Evolutionary conservation across 2,329 filamentous ascomycete genomes (phyloP), one percentile per base, ranked within the genome.

Genomic region (Coniosporium tulheliwenetii): DNA sequence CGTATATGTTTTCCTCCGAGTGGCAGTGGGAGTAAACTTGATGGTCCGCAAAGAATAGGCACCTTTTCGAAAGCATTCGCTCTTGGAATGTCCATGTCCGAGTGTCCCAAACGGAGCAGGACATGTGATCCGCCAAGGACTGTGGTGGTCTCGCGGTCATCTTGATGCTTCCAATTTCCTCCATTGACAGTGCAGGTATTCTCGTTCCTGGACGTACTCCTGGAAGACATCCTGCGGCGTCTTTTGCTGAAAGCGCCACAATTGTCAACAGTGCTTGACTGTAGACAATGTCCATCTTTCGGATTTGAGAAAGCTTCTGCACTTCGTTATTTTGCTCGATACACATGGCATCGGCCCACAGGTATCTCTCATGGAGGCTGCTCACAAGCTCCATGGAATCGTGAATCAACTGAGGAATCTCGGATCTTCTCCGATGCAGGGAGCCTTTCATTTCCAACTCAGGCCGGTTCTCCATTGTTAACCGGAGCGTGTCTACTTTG

Each of bases 301-400:
- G 26, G 29, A 49, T 42, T 12, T 39, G 29, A n/a, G 19, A 12
- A 9, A 14, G 29, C 37, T 42, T 45, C 19, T 47, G 16, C 1
- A 37, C 33, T 2, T 34, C 35, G 32, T 49, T 40, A 26, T 45
- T 43, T 34, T 49, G 45, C 19, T 40, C 39, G 13, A 49, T 45
- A 29, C 47, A 49, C 16, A 44, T 30, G 10, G 13, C 30, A 40
- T 49, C 47, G 19, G 45, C 44, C 47, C 47, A 49, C 8, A 49
- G 38, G 37, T 47, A 47, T 30, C 38, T 40, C 26, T 42, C 36
- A 1, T 47, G 41, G 3, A 49, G 16, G 31, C 10, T 13, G 9
- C 15, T 9, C 5, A 39, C 39, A 10, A 48, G 15, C 2, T 35
- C 35, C 8, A 46, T 44, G 8, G 47, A 47, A 34, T 49, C 46